Percentiles rank a stretch among this genome's conserved stretches.
These are phyloP conservation scores for Capillidium heterosporum DNA, from an alignment of 371 early-diverging fungal species.

Conservation along the genomic window DNA sequence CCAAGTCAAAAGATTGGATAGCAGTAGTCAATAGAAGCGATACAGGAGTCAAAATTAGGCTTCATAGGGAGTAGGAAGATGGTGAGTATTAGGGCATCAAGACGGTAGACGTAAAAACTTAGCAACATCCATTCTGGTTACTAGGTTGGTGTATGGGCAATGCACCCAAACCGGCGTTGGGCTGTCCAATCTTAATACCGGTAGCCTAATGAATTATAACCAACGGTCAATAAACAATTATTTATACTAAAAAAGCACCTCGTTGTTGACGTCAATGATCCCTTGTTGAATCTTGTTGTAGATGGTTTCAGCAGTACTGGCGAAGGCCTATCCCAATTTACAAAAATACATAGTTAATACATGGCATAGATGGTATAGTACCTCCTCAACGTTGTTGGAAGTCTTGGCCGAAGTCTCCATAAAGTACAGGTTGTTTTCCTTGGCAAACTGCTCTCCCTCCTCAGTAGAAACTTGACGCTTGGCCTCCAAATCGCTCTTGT, in stretches of 20 bases:
- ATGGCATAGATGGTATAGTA: no score
- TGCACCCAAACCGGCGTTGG: not conserved
- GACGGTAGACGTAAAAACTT: no score
- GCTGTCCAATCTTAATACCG: slow-evolving; percentile 3
- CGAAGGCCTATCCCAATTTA: slow-evolving; percentile 32
- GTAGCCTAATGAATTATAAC: no score
- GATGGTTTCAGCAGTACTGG: slow-evolving; percentile 56
- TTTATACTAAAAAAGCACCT: slow-evolving; percentile 18
- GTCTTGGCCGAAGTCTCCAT: slow-evolving; percentile 91
- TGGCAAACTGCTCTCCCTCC: slow-evolving; percentile 78
- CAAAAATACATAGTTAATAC: not conserved
- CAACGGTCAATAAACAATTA: not conserved
- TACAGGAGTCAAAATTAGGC: no score
- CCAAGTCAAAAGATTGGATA: no score
- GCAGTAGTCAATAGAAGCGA: no score
- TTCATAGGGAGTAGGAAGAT: no score
- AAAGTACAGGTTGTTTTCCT: slow-evolving; percentile 65
- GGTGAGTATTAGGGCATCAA: no score
- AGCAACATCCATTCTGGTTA: not conserved
- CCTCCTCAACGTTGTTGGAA: slow-evolving; percentile 75
- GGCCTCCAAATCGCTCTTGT: slow-evolving; percentile 79
- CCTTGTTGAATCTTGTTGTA: slow-evolving; percentile 66
- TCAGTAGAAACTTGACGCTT: slow-evolving; percentile 67
- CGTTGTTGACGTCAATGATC: slow-evolving; percentile 49
- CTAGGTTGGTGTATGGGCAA: not conserved